phyloP scores from a whole-genome alignment of 2,329 filamentous ascomycete species.

The Neopestalotiopsis sp. region DNA sequence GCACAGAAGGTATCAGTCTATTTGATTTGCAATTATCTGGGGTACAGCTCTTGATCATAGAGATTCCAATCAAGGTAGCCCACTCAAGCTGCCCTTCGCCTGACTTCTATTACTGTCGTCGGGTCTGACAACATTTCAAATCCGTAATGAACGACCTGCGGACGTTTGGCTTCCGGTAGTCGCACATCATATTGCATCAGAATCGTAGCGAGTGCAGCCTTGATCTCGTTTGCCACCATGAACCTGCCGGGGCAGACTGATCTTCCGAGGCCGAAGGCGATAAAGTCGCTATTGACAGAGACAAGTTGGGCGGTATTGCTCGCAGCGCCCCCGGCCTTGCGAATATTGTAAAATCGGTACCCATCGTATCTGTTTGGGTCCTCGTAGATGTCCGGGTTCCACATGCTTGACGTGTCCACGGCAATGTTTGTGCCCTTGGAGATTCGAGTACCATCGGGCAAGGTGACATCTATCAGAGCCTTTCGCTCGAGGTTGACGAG shows the following conservation, averaged over 20 bases:
- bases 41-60: too few species aligned
- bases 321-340: slow-evolving; percentile 26
- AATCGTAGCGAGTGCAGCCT: not conserved
- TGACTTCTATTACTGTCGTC: not conserved
- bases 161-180: slow-evolving; percentile 4
- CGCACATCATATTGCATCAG: slow-evolving; percentile 13
- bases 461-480: not conserved
- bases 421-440: not conserved
- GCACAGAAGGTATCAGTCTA: too few species aligned
- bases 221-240: slow-evolving; percentile 13
- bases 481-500: slow-evolving; percentile 4
- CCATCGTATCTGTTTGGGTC: not conserved
- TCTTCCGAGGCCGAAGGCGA: slow-evolving; percentile 7
- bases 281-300: slow-evolving; percentile 36
- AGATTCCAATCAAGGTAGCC: too few species aligned
- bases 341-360: slow-evolving; percentile 3
- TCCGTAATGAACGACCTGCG: not conserved
- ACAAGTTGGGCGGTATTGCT: slow-evolving; percentile 42
- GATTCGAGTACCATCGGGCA: not conserved
- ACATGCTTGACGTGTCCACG: not conserved
- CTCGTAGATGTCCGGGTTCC: not conserved
- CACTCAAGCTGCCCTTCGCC: not conserved
- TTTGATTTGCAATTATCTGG: too few species aligned
- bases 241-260: slow-evolving; percentile 13
- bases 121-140: not conserved